Evolutionary conservation across 2,329 filamentous ascomycete genomes (phyloP).

Genomic region (Lizonia empirigonia): DNA sequence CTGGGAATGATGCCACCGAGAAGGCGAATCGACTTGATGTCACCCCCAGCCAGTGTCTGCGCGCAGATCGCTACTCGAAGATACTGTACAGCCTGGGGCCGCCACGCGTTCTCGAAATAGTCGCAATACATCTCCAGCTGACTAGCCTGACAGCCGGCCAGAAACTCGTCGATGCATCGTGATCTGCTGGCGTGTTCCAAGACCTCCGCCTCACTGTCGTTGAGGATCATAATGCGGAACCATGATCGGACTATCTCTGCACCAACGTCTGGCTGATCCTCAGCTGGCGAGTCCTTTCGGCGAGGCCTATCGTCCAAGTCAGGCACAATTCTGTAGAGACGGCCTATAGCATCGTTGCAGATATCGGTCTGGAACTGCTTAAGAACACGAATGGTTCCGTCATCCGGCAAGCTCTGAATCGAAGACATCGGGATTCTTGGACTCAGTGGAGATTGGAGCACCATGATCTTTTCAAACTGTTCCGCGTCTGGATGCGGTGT

Average conservation of each 20-base stretch:
- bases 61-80: slow-evolving; percentile 37
- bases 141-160: slow-evolving; percentile 32
- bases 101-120: slow-evolving; percentile 40
- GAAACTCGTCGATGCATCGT: slow-evolving; percentile 30
- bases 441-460: slow-evolving; percentile 31
- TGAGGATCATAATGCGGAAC: slow-evolving; percentile 41
- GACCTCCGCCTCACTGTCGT: slow-evolving; percentile 34
- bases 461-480: slow-evolving; percentile 28
- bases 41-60: slow-evolving; percentile 30
- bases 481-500: slow-evolving; percentile 18
- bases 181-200: slow-evolving; percentile 33
- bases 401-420: slow-evolving; percentile 27
- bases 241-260: slow-evolving; percentile 34
- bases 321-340: slow-evolving; percentile 34
- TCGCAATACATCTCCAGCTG: slow-evolving; percentile 38
- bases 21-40: slow-evolving; percentile 32
- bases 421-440: slow-evolving; percentile 30
- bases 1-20: slow-evolving; percentile 35
- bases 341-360: slow-evolving; percentile 27
- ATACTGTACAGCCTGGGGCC: slow-evolving; percentile 36
- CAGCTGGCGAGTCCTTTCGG: slow-evolving; percentile 4
- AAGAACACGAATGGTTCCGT: slow-evolving; percentile 34
- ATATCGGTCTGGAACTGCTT: slow-evolving; percentile 38
- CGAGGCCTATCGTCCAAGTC: slow-evolving; percentile 23
- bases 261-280: slow-evolving; percentile 21